Base-by-base conservation (phyloP, 257 asterid genomes). In the Prunella vulgaris region DNA sequence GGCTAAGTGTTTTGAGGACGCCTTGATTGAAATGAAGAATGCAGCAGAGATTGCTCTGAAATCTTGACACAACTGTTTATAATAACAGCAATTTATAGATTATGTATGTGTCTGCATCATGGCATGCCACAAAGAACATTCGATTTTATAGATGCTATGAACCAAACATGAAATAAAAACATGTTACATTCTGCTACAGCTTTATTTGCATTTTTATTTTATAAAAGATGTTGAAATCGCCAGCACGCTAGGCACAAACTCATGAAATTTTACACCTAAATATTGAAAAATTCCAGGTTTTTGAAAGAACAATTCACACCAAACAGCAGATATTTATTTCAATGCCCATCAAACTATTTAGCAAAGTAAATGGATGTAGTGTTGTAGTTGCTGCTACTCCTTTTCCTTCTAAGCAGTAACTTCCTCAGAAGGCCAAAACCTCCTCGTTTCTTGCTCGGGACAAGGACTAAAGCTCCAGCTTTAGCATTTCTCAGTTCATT, bases 1-100 rank as follows among this genome's bases (percentile, higher is more conserved):
- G 2, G 95, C 93, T 3, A 86, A 79, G 61, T 91, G 95, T 59
- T 84, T 89, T 25, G 85, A 87, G 67, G 85, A 85, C 64, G 81
- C 93, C 13, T 81, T 92, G 81, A 60, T 57, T 7, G 88, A 79
- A 60, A 80, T 91, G 93, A 91, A 85, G 80, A 60, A 73, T 42
- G 87, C 81, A 76, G 93, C 85, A 0, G 75, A 62, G 69, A 70
- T 68, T 22, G 66, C 52, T 21, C 37, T 58, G 20, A 67, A 53
- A 59, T 57, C 85, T 28, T 42, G 53, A 75, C 24, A 61, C 21
- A 44, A 21, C 22, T 49, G 25, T 20, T 53, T 51, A 10, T 32
- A 7, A 30, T 27, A 17, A 10, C 68, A 44, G 37, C 38, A 35
- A 4, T 22, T 10, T 30, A 51, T 28, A 46, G 21, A 51, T 5